phyloP scores from a whole-genome alignment of 1,284 basidiomycete genomes.

The Microbotryum scabiosae region DNA sequence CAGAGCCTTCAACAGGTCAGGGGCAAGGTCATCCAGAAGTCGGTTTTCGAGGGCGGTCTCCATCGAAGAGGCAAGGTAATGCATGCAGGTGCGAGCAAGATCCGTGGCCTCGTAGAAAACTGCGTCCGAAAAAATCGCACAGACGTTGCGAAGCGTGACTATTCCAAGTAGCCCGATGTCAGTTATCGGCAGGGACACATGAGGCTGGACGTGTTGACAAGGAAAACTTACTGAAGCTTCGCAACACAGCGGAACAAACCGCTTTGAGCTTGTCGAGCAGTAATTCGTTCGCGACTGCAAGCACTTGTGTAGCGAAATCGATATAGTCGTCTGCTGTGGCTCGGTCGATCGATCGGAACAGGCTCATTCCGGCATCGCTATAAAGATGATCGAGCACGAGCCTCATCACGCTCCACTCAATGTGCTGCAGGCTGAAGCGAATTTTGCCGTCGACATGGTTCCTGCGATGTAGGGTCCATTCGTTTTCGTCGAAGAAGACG shows the following conservation, averaged over 20 bases:
- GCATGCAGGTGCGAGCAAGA: slow-evolving; percentile 65
- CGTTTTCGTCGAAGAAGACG: slow-evolving; percentile 72
- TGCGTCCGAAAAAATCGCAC: slow-evolving; percentile 72
- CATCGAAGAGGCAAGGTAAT: slow-evolving; percentile 73
- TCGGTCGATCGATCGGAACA: slow-evolving; percentile 66
- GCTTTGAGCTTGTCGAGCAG: slow-evolving; percentile 76
- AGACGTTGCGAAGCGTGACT: slow-evolving; percentile 71
- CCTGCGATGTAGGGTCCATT: slow-evolving; percentile 66
- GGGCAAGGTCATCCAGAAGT: slow-evolving; percentile 63
- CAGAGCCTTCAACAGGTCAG: slow-evolving; percentile 60
- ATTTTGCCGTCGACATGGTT: slow-evolving; percentile 50
- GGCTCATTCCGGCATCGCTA: slow-evolving; percentile 57
- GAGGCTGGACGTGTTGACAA: background rate
- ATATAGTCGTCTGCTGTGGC: slow-evolving; percentile 65
- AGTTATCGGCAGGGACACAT: background rate
- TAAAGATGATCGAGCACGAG: slow-evolving; percentile 74
- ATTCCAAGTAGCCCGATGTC: slow-evolving; percentile 35
- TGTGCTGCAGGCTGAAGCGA: slow-evolving; percentile 61
- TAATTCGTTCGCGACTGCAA: slow-evolving; percentile 80
- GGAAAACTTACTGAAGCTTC: slow-evolving; percentile 40
- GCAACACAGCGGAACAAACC: slow-evolving; percentile 67
- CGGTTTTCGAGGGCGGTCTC: slow-evolving; percentile 78
- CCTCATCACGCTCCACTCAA: slow-evolving; percentile 64
- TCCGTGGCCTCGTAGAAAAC: slow-evolving; percentile 64
- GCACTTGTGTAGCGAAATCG: slow-evolving; percentile 79